Percentiles rank a stretch among this genome's conserved stretches.
phyloP scores from a whole-genome alignment of 805 yeast species.

The Saccharomycopsis guyanensis region DNA sequence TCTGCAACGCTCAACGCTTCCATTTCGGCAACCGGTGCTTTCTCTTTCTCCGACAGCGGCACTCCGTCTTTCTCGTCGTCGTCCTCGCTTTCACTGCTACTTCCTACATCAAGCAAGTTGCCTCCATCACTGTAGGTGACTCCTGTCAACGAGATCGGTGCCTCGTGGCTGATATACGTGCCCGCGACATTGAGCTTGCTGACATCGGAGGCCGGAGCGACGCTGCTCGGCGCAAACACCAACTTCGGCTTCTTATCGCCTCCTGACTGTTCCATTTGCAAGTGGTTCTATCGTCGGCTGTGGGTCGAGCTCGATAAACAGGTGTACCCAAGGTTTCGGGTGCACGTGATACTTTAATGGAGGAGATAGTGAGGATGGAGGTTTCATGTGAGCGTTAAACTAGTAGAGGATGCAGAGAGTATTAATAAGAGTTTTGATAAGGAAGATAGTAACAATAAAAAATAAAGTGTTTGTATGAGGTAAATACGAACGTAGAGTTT shows the following conservation, averaged over 20 bases:
- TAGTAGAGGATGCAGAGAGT: no score
- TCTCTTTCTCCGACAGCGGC: neutral
- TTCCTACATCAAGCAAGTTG: neutral
- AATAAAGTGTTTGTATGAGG: no score
- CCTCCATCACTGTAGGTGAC: neutral
- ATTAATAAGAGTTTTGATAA: no score
- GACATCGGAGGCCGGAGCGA: neutral
- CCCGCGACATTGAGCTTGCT: constrained; percentile 8
- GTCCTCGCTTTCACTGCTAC: neutral
- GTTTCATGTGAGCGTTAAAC: no score
- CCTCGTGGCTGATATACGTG: neutral
- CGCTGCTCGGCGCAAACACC: neutral
- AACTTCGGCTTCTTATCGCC: neutral
- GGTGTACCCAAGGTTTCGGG: no score
- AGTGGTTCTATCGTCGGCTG: no score
- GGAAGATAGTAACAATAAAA: no score
- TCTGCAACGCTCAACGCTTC: neutral
- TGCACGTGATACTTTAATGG: no score
- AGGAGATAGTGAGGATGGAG: no score
- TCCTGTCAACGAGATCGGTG: neutral
- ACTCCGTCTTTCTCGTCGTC: neutral
- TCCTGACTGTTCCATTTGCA: no score
- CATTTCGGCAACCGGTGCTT: neutral
- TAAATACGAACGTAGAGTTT: no score
- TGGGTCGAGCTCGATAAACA: no score